Evolutionary conservation across 495 filamentous ascomycete genomes (phyloP), one percentile per base, ranked within the genome.

Genomic region (Clavariopsis aquatica): DNA sequence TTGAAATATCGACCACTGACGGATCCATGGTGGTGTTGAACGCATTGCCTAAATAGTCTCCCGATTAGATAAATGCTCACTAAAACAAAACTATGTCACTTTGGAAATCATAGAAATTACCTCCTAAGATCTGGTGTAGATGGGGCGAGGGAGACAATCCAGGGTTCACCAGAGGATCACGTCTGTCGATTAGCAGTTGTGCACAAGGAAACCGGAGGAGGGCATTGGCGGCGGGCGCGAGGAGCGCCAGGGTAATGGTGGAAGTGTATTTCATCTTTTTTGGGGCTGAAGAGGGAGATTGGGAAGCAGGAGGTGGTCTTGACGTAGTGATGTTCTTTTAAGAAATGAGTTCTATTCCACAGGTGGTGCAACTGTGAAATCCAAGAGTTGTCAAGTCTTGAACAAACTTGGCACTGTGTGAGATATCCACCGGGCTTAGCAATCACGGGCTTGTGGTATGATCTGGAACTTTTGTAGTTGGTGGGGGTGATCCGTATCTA

Each of bases 201-300:
- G 65, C 55, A 31, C 65, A 68, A 9, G 65, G 54, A 49, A 68
- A 68, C 1, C 65, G 52, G n/a, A 68, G 60, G 20, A 68, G 49
- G 6, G 65, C 60, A 47, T 63, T 36, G 51, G 17, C 38, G 38
- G 13, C 29, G 13, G 60, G 51, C 38, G 51, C 60, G 56, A 63
- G n/a, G 51, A 63, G 60, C 41, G 28, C 60, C 12, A 56, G 12
- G 20, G 60, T 15, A 24, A 51, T 28, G 27, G 49, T 6, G 3
- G 51, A n/a, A 31, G n/a, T 56, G 51, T 46, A 63, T 51, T 63
- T 63, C 60, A 63, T 63, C 23, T 55, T 63, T n/a, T n/a, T n/a
- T n/a, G n/a, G n/a, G n/a, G n/a, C n/a, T n/a, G n/a, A n/a, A n/a
- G n/a, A n/a, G n/a, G n/a, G n/a, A n/a, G n/a, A n/a, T n/a, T n/a